Evolutionary conservation across 768 basidiomycete species (phyloP).

Genomic region (Serpula lacrymans): DNA sequence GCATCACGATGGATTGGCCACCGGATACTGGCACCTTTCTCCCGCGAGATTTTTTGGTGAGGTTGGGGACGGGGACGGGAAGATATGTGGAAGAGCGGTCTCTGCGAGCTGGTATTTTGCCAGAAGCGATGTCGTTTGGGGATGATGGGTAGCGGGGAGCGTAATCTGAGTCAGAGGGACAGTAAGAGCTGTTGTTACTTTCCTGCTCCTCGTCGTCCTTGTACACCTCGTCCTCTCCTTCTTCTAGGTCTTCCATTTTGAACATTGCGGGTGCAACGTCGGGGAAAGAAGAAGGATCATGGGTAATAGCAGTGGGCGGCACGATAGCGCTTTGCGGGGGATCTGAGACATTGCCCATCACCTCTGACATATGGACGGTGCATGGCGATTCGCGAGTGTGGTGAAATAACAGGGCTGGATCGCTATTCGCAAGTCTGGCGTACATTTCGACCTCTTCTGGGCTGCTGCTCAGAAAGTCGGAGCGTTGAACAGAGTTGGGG

Average conservation of each 20-base stretch:
- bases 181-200: conserved; percentile 15
- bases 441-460: too few relatives aligned
- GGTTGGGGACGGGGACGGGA: conserved; percentile 45
- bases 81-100: conserved; percentile 25
- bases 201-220: conserved; percentile 12
- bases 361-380: conserved; percentile 22
- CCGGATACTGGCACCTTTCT: conserved; percentile 43
- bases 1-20: conserved; percentile 16
- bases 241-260: too few relatives aligned
- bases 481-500: conserved; percentile 4
- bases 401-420: conserved; percentile 2
- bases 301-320: not conserved
- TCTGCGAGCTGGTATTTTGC: conserved; percentile 17
- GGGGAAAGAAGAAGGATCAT: not conserved
- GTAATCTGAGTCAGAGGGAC: conserved; percentile 18
- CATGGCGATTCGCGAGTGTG: conserved; percentile 8
- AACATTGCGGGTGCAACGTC: not conserved
- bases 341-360: conserved; percentile 9
- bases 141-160: conserved; percentile 10
- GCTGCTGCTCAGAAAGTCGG: not conserved
- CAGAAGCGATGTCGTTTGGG: not conserved
- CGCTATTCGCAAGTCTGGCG: too few relatives aligned
- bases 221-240: conserved; percentile 3
- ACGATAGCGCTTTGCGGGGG: not conserved
- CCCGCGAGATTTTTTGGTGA: conserved; percentile 48